Base-by-base conservation (phyloP, 2,329 filamentous ascomycete species). In the Penicillium sp. region DNA sequence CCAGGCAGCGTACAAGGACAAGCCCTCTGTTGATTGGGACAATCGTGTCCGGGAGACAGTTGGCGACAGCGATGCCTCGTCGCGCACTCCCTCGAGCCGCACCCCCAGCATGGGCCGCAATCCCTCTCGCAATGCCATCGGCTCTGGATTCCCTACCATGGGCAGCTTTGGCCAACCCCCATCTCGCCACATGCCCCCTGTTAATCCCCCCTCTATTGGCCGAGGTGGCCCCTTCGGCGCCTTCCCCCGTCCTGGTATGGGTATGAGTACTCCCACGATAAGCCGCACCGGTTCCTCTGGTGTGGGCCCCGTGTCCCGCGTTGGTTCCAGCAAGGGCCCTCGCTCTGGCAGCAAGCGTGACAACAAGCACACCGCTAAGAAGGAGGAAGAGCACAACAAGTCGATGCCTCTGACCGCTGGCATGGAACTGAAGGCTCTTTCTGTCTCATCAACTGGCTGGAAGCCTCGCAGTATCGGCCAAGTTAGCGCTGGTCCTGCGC, bases 1-100 rank as follows among this genome's bases (percentile, higher is more conserved):
- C 77, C 87, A 96, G 71, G 80, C 80, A 56, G 88, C 95, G 14
- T 98, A 96, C 72, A 94, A 88, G 48, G 93, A 98, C 74, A 94
- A 96, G 71, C 93, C 93, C 10, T 94, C 89, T 1, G 69, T 90
- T 29, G 91, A 97, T 61, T 98, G 95, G 80, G 86, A 94, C 61
- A 77, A 84, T 51, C 90, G 93, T 60, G 83, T 98, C 47, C 77
- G 91, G 78, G 83, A 86, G 70, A 76, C 84, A 73, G 67, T 98
- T 52, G 91, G 91, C 42, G 90, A 95, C 51, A 74, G 75, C 42
- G 74, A 79, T 8, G 29, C 47, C 42, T 80, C 80, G 70, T 87
- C 69, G 73, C 84, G 67, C 65, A 78, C 64, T 69, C 81, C 62
- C 68, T 82, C 66, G 66, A 65, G 67, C 23, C 64, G 68, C 31